Base-by-base conservation (phyloP, 164 flowering plant species). In the Malania oleifera region DNA sequence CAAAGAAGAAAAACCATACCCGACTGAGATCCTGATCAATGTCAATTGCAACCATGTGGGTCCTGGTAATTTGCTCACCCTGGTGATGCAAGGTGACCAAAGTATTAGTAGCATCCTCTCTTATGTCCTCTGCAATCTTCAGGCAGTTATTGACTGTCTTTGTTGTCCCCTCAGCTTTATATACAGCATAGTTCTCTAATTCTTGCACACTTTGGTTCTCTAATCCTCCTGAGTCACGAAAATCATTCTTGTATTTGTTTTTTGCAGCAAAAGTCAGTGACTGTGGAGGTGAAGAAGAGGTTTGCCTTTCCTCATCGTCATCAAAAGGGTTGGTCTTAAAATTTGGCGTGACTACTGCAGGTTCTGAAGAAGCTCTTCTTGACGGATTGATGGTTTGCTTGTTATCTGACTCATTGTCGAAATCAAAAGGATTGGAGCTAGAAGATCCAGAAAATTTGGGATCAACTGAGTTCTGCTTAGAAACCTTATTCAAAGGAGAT, bases 141-240 rank as follows among this genome's bases (percentile, higher is more conserved):
- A 86, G 66, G 57, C 89, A 83, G 60, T 53, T 62, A 55, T 83
- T 69, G 20, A 83, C 85, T 10, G 80, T 15, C 29, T 73, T 72
- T 39, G 89, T 86, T 10, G 86, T 86, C 68, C 80, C 92, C 70
- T 82, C 92, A 47, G 89, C 77, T 66, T 82, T 86, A 67, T 78
- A 83, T 1, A 74, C 89, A 23, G 87, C 74, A 74, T 81, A 85
- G 48, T 63, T 46, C 72, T 83, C 92, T 65, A 85, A 54, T 50
- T 85, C 89, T 60, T 83, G 77, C 55, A 79, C 82, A n/a, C 74
- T 70, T 56, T 83, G 86, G 60, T 61, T 73, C 66, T 80, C 86
- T 25, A 81, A 31, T 47, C 92, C 92, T 40, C 92, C 92, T 0
- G 73, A 60, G 60, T 85, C 92, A 48, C 70, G 77, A 64, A 85